Conservation (phyloP, 495 filamentous ascomycete genomes). For the Achaetomiella virescens region DNA sequence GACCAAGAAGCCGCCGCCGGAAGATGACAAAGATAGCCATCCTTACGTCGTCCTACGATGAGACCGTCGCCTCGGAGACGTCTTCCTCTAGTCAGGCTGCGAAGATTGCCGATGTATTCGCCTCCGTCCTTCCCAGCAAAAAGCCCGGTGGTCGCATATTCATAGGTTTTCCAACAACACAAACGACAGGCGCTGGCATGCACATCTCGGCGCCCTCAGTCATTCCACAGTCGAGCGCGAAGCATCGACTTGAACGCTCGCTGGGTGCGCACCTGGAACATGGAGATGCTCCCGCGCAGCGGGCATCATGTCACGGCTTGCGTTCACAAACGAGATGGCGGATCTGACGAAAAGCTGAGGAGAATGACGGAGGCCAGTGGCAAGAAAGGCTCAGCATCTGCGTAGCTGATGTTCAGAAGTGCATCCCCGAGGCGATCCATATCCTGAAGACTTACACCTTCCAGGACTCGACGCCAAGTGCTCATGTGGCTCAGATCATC, state of each 20-base stretch:
- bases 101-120: slow-evolving; percentile 68
- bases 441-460: slow-evolving; percentile 78
- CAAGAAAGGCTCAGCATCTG: slow-evolving; percentile 32
- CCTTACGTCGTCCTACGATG: slow-evolving; percentile 85
- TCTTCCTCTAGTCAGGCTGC: slow-evolving; percentile 39
- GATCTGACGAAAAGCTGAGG: slow-evolving; percentile 55
- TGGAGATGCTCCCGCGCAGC: slow-evolving; percentile 89
- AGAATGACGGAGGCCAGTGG: slow-evolving; percentile 41
- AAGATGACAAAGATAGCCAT: slow-evolving; percentile 77
- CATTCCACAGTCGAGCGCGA: slow-evolving; percentile 99
- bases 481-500: slow-evolving; percentile 70
- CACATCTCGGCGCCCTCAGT: slow-evolving; percentile 98
- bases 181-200: slow-evolving; percentile 88
- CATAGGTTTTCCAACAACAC: slow-evolving; percentile 94
- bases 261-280: slow-evolving; percentile 90
- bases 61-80: slow-evolving; percentile 57
- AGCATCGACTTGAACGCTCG: slow-evolving; percentile 92
- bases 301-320: slow-evolving; percentile 82
- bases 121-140: slow-evolving; percentile 82
- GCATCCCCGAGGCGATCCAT: slow-evolving; percentile 74
- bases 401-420: slow-evolving; percentile 54
- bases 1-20: slow-evolving; percentile 93
- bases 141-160: slow-evolving; percentile 75
- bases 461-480: slow-evolving; percentile 79
- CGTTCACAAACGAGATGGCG: slow-evolving; percentile 78